Percentiles rank a stretch among this genome's conserved stretches.
Conservation (phyloP, 2,329 filamentous ascomycete genomes). For the Phaeosphaeriaceae sp. region DNA sequence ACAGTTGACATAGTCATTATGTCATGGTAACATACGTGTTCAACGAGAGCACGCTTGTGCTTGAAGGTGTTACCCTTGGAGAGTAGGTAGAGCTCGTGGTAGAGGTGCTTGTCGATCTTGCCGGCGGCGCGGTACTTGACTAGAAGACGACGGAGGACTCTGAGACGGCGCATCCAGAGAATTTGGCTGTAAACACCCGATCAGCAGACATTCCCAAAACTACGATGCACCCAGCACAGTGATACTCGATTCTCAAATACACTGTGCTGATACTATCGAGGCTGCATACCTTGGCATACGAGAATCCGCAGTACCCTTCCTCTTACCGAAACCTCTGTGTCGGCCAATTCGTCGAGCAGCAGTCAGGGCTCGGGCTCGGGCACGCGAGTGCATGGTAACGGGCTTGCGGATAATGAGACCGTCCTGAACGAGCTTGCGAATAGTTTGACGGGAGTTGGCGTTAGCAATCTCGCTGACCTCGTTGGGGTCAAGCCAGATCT, state of each 20-base stretch:
- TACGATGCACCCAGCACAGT: conserved; percentile 11
- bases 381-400: conserved; percentile 99
- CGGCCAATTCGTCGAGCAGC: conserved; percentile 92
- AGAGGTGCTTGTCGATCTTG: conserved; percentile 99
- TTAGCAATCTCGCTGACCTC: conserved; percentile 99
- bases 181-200: conserved; percentile 72
- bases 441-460: conserved; percentile 99
- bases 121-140: conserved; percentile 99
- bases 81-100: conserved; percentile 99
- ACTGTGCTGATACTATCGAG: conserved; percentile 22
- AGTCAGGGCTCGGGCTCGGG: conserved; percentile 93
- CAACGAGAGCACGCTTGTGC: conserved; percentile 99
- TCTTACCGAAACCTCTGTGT: conserved; percentile 99
- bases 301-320: conserved; percentile 99
- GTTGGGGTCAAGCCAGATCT: conserved; percentile 99
- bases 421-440: conserved; percentile 99
- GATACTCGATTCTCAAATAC: conserved; percentile 7
- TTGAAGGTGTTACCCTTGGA: conserved; percentile 99
- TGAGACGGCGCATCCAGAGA: conserved; percentile 99
- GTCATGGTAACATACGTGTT: conserved; percentile 83
- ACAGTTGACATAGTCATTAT: conserved; percentile 42
- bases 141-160: conserved; percentile 97
- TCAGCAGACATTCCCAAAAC: conserved; percentile 36
- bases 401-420: conserved; percentile 99
- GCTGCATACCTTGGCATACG: conserved; percentile 91